A percentile compares a stretch with the other conserved stretches of the same genome.
phyloP scores from a whole-genome alignment of 257 asterid species.

The Rhazya stricta region DNA sequence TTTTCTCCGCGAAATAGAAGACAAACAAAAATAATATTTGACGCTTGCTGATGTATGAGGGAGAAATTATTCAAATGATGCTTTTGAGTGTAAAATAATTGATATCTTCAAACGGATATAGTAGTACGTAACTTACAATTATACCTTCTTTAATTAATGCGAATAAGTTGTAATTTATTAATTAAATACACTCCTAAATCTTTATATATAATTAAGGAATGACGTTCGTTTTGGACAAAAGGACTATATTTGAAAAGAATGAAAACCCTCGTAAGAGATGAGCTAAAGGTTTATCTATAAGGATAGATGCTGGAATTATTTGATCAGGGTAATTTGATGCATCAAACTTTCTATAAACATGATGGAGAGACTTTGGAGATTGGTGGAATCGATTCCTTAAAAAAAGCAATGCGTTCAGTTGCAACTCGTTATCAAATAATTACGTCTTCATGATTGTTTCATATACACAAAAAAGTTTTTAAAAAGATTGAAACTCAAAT shows the following conservation, averaged over 20 bases:
- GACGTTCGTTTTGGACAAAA: too few relatives aligned
- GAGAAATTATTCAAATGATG: too few relatives aligned
- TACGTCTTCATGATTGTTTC: background rate
- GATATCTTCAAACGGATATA: too few relatives aligned
- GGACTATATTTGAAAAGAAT: too few relatives aligned
- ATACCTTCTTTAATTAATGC: too few relatives aligned
- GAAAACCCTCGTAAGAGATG: too few relatives aligned
- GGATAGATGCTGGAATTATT: background rate
- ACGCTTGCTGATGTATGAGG: background rate
- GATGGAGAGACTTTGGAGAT: background rate
- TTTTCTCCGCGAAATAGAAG: background rate
- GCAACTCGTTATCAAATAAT: background rate
- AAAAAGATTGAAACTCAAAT: background rate
- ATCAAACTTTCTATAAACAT: background rate
- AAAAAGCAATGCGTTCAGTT: background rate
- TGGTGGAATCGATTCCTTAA: background rate
- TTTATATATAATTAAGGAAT: too few relatives aligned
- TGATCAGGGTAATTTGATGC: background rate
- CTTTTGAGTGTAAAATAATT: too few relatives aligned
- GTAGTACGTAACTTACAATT: too few relatives aligned
- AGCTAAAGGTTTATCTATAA: background rate
- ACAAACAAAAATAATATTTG: background rate
- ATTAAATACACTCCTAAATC: too few relatives aligned
- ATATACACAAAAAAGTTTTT: background rate
- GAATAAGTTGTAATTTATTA: too few relatives aligned